phyloP scores from a whole-genome alignment of 768 basidiomycete species.

The Pisolithus microcarpus region DNA sequence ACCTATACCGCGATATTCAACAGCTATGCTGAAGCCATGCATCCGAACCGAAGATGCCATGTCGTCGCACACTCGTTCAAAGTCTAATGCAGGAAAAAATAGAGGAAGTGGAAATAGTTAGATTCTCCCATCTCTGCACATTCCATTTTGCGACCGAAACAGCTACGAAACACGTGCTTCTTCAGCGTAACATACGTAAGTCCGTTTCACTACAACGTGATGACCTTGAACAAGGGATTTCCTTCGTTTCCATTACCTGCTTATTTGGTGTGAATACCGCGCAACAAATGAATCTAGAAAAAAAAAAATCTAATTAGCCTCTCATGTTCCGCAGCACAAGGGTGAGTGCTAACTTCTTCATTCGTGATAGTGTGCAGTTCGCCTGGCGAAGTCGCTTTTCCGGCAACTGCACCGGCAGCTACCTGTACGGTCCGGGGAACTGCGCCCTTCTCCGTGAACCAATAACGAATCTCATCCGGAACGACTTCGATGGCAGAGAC shows the following conservation, averaged over 20 bases:
- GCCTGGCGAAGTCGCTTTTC: conserved; percentile 61
- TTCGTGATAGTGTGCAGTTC: conserved; percentile 69
- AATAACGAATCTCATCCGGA: conserved; percentile 79
- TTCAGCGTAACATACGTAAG: no score
- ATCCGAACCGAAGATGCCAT: conserved; percentile 66
- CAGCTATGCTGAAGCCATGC: conserved; percentile 69
- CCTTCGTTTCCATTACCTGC: background rate
- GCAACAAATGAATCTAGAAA: conserved; percentile 38
- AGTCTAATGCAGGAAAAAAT: conserved; percentile 7
- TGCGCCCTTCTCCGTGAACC: conserved; percentile 55
- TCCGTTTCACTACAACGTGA: no score
- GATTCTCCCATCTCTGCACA: background rate
- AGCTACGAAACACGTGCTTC: background rate
- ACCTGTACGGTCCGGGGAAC: conserved; percentile 55
- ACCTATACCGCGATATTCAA: background rate
- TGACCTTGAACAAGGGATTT: no score
- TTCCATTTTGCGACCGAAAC: background rate
- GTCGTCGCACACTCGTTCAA: conserved; percentile 56
- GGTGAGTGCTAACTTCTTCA: conserved; percentile 49
- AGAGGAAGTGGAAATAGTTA: conserved; percentile 14
- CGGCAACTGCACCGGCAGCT: conserved; percentile 51
- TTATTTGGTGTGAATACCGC: conserved; percentile 23
- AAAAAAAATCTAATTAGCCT: background rate
- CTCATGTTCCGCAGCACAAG: background rate
- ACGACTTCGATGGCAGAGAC: conserved; percentile 72